Evolutionary conservation across 2,329 filamentous ascomycete genomes (phyloP), one percentile per base, ranked within the genome.

Genomic region (Neopestalotiopsis rosae): DNA sequence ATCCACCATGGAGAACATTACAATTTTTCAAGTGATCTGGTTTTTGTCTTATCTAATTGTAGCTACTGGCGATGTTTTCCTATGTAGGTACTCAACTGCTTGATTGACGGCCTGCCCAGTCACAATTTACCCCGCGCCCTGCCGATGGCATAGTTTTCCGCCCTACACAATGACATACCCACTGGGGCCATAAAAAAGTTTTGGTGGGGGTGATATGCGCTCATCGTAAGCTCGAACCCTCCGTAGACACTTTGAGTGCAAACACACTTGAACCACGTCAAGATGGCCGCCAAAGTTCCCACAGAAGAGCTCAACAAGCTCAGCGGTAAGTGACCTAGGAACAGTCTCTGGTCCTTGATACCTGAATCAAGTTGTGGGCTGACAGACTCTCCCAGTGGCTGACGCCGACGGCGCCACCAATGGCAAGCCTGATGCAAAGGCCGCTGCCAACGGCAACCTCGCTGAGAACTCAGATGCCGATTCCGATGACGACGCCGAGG

Each of bases 401-500:
- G 80, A 83, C 68, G 77, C 73, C 70, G 74, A 79, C 70, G 77
- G 59, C 59, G 32, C 80, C 72, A 76, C 76, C 67, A 82, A 81
- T 70, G 79, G 79, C 73, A 81, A 83, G 74, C 79, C 81, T 67
- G 71, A 73, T 57, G 76, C 73, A 57, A 81, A 81, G 65, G 76
- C 79, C 59, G 79, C 80, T 49, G 77, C 78, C 70, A 80, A 79
- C 71, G 80, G 76, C 67, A 79, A 79, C 67, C 81, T 81, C 67
- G 80, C 78, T 45, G 80, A 84, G 24, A 76, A 81, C 69, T 84
- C 85, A 58, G 81, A 80, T 71, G 85, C 85, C 68, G 85, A 87
- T 67, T 86, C 84, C n/a, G 87, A 86, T 45, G 86, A 87, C 63
- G 86, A 88, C 10, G 84, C 82, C 3, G 86, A 86, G 24, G 83